Base-by-base conservation (phyloP, 495 filamentous ascomycete genomes). In the Hyaloscypha finlandica region DNA sequence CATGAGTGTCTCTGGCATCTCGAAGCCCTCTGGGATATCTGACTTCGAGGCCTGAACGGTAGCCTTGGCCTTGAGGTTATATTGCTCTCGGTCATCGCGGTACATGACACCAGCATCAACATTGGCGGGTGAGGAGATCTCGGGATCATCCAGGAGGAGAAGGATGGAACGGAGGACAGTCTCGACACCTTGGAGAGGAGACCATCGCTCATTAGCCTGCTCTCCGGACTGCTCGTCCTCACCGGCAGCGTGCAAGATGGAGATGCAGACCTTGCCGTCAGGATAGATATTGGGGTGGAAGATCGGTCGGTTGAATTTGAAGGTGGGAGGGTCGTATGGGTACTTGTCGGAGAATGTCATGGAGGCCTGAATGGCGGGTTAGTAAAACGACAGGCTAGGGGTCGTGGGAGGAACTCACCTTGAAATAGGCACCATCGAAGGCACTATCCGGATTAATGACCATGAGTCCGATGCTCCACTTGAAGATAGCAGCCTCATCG, bases 211-310 rank as follows among this genome's bases (percentile, higher is more conserved):
- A 71, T 80, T 80, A 25, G 95, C 94, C 20, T 85, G 77, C 77
- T 97, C 95, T 59, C 95, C 95, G 31, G 93, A 97, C 81, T 92
- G 92, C 68, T 89, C 85, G 74, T 97, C 94, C 60, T 97, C 92
- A 66, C 94, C 95, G 1, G 95, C 93, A 11, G 88, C 82, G 78
- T 99, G 94, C 5, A 99, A 86, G 72, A 99, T 99, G 51, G 94
- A 97, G 75, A 99, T 97, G 81, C 95, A 98, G 20, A 98, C 85
- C 63, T 88, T 89, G 70, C 95, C 95, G 76, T 97, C 91, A 8
- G 84, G 76, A 77, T 97, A 97, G 75, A 99, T 88, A 75, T 99
- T 99, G 6, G 95, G 95, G 78, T 99, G 95, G 77, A 89, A 92
- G 55, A 94, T 83, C 29, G 93, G 91, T 9, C 88, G 84, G 19